Evolutionary conservation across 2,329 filamentous ascomycete genomes (phyloP).

Genomic region (Bipolaris oryzae): DNA sequence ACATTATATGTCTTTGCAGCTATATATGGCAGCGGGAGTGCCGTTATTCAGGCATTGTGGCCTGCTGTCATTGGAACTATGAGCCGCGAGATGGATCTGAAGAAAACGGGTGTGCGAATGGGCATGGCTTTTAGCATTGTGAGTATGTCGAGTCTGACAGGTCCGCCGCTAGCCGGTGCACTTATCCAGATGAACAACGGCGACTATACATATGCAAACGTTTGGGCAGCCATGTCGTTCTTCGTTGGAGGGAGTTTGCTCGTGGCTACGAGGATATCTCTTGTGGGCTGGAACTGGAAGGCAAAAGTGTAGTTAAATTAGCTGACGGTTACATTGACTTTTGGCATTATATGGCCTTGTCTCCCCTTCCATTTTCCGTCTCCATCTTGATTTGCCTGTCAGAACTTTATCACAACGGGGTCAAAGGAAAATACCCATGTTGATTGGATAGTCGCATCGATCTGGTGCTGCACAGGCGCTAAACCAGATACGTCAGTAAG

Average conservation of each 20-base stretch:
- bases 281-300: slow-evolving; percentile 39
- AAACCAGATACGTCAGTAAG: not conserved
- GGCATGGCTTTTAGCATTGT: slow-evolving; percentile 48
- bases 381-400: not conserved
- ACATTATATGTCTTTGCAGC: slow-evolving; percentile 40
- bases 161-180: slow-evolving; percentile 45
- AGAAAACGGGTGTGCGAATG: slow-evolving; percentile 44
- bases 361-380: not conserved
- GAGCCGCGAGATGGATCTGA: slow-evolving; percentile 44
- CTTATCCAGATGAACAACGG: slow-evolving; percentile 39
- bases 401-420: not conserved
- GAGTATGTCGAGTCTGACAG: slow-evolving; percentile 44
- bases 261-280: slow-evolving; percentile 32
- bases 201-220: slow-evolving; percentile 46
- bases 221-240: slow-evolving; percentile 41
- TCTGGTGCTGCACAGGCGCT: not conserved
- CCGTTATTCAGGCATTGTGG: slow-evolving; percentile 42
- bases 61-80: slow-evolving; percentile 32
- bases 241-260: slow-evolving; percentile 36
- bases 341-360: not conserved
- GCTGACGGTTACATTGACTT: too few relatives aligned
- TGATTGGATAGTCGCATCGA: not conserved
- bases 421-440: not conserved
- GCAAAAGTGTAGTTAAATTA: slow-evolving; percentile 27
- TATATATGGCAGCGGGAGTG: slow-evolving; percentile 38